Percentiles rank a stretch among this genome's conserved stretches.
phyloP scores from a whole-genome alignment of 768 basidiomycete genomes.

The Porpolomopsis calyptriformis region DNA sequence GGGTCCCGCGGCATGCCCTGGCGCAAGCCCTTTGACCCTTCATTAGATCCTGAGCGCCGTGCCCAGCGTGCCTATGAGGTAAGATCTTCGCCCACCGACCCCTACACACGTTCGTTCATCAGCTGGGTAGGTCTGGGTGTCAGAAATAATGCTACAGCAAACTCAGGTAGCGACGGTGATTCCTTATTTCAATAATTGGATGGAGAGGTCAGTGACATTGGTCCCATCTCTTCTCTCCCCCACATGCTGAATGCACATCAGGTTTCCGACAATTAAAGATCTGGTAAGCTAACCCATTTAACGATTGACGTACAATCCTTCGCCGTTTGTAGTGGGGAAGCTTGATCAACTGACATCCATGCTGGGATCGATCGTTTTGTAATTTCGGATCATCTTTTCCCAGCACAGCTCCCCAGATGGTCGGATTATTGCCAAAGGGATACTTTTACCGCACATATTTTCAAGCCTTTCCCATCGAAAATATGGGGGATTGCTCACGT shows the following conservation, averaged over 20 bases:
- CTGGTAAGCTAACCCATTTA: constrained; percentile 46
- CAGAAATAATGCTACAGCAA: constrained; percentile 94
- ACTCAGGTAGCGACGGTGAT: constrained; percentile 92
- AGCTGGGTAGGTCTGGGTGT: constrained; percentile 63
- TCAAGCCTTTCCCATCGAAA: background rate
- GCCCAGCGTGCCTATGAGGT: constrained; percentile 91
- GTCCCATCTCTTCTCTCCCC: no score
- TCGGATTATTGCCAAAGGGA: no score
- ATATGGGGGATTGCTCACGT: background rate
- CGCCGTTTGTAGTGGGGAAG: background rate
- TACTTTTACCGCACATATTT: no score
- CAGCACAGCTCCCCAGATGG: no score
- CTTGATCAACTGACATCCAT: no score
- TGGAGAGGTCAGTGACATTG: constrained; percentile 46
- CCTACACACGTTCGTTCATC: background rate
- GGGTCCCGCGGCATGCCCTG: constrained; percentile 80
- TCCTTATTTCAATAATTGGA: constrained; percentile 86
- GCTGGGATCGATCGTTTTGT: no score
- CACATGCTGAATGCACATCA: constrained; percentile 23
- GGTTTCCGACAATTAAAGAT: constrained; percentile 73
- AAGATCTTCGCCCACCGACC: constrained; percentile 11
- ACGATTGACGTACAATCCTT: background rate
- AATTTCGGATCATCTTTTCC: no score
- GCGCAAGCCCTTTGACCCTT: constrained; percentile 62
- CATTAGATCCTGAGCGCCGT: constrained; percentile 43